These are phyloP conservation scores for Echinochloa phyllopogon DNA, from an alignment of 176 grass and related monocot genomes.

Conservation along the genomic window DNA sequence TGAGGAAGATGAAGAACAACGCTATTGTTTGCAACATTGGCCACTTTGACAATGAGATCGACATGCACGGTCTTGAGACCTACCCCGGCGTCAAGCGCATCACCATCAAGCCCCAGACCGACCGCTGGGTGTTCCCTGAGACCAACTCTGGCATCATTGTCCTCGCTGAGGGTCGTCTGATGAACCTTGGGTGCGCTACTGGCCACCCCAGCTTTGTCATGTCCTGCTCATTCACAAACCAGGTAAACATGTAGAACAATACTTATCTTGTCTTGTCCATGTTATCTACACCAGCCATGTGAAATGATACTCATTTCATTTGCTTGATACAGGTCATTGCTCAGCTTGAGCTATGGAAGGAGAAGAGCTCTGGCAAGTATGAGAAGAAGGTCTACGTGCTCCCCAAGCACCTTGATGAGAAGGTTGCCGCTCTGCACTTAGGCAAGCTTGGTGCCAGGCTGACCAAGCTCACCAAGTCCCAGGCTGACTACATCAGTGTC, in stretches of 20 bases:
- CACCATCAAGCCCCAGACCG: slow-evolving; percentile 99
- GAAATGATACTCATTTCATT: background rate
- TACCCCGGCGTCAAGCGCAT: slow-evolving; percentile 94
- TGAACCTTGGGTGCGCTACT: slow-evolving; percentile 96
- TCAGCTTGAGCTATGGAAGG: slow-evolving; percentile 95
- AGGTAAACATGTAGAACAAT: slow-evolving; percentile 50
- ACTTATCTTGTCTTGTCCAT: too few species aligned
- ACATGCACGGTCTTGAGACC: slow-evolving; percentile 83
- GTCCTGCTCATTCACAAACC: slow-evolving; percentile 99
- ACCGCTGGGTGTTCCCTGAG: slow-evolving; percentile 98
- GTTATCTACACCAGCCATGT: background rate
- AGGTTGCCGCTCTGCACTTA: slow-evolving; percentile 92
- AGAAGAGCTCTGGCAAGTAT: slow-evolving; percentile 82
- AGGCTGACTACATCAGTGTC: slow-evolving; percentile 83
- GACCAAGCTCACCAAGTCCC: slow-evolving; percentile 75
- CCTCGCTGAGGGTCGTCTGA: slow-evolving; percentile 93
- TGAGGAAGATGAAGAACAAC: slow-evolving; percentile 99
- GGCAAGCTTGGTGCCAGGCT: slow-evolving; percentile 91
- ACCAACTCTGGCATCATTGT: slow-evolving; percentile 87
- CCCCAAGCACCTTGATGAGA: slow-evolving; percentile 96
- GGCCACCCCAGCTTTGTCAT: slow-evolving; percentile 99
- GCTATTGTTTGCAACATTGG: slow-evolving; percentile 99
- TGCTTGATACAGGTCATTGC: slow-evolving; percentile 78
- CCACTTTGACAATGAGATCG: slow-evolving; percentile 98
- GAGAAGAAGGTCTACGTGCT: slow-evolving; percentile 99